Evolutionary conservation across 2,329 filamentous ascomycete species (phyloP).

Genomic region (Monilinia fructicola): DNA sequence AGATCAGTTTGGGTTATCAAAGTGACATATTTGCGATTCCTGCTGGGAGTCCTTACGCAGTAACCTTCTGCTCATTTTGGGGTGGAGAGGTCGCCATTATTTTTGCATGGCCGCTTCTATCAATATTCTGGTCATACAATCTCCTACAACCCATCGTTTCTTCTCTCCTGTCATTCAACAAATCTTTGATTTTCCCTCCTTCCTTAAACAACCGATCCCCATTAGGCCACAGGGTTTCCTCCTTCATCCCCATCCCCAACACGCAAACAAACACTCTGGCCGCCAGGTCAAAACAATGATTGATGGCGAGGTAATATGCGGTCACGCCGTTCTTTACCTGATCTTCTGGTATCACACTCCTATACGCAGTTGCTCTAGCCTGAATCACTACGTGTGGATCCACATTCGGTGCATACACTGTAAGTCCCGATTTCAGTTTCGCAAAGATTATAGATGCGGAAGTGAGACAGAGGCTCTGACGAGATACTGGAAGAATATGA

Average conservation of each 20-base stretch:
- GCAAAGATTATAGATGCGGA: slow-evolving; percentile 41
- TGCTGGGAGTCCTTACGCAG: background rate
- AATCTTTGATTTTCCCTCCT: too few relatives aligned
- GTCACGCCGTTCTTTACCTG: slow-evolving; percentile 43
- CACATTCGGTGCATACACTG: slow-evolving; percentile 40
- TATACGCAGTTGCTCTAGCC: slow-evolving; percentile 46
- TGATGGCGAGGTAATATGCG: slow-evolving; percentile 44
- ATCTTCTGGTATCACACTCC: slow-evolving; percentile 37
- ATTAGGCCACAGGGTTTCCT: background rate
- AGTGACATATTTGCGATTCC: background rate
- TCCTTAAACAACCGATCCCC: background rate
- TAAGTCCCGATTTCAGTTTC: slow-evolving; percentile 37
- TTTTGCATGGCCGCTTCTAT: background rate
- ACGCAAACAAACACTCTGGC: background rate
- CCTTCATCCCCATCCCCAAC: background rate
- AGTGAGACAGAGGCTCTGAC: slow-evolving; percentile 34
- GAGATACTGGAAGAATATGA: slow-evolving; percentile 10
- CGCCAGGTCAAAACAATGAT: background rate
- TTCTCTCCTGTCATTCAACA: too few relatives aligned
- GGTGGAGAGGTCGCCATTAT: background rate
- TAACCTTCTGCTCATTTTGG: background rate
- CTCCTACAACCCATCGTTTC: too few relatives aligned
- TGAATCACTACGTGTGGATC: slow-evolving; percentile 41
- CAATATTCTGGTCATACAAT: too few relatives aligned
- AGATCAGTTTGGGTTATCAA: background rate